A percentile compares a stretch with the other conserved stretches of the same genome.
These are phyloP conservation scores for Pleurotus djamor DNA, from an alignment of 768 basidiomycete genomes.

Conservation along the genomic window DNA sequence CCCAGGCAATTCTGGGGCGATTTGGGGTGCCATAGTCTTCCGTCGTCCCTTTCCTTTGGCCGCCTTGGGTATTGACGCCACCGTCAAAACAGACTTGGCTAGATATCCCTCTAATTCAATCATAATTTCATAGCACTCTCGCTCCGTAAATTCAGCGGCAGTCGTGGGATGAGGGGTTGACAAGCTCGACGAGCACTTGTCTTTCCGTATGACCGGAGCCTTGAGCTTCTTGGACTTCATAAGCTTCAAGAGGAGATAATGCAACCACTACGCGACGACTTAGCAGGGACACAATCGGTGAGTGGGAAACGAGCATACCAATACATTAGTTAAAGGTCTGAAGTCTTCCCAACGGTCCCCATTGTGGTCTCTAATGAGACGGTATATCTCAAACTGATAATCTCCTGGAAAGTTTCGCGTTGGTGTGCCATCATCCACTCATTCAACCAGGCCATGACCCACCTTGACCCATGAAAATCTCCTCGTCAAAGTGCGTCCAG, in stretches of 20 bases:
- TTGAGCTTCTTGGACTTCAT: conserved; percentile 68
- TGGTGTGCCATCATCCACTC: background rate
- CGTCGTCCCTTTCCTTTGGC: conserved; percentile 2
- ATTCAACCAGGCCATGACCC: conserved; percentile 8
- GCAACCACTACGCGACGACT: conserved; percentile 70
- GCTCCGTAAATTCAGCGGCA: conserved; percentile 50
- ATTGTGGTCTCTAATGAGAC: conserved; percentile 74
- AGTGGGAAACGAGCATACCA: conserved; percentile 46
- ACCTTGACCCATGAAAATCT: conserved; percentile 93
- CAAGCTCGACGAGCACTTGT: conserved; percentile 19
- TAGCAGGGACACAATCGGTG: conserved; percentile 8
- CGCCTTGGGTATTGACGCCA: background rate
- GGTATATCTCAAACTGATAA: conserved; percentile 94
- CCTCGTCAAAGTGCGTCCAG: conserved; percentile 85
- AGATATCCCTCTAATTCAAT: conserved; percentile 64
- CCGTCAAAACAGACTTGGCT: conserved; percentile 34
- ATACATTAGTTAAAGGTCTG: conserved; percentile 83
- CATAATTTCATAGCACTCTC: conserved; percentile 68
- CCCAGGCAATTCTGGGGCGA: background rate
- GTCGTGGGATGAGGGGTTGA: conserved; percentile 9
- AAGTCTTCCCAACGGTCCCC: conserved; percentile 71
- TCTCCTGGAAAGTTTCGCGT: conserved; percentile 49
- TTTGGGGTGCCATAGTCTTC: background rate
- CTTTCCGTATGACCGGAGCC: conserved; percentile 42
- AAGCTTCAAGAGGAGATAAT: conserved; percentile 78